Conservation (phyloP, 1,284 basidiomycete genomes). For the Cutaneotrichosporon sp. region DNA sequence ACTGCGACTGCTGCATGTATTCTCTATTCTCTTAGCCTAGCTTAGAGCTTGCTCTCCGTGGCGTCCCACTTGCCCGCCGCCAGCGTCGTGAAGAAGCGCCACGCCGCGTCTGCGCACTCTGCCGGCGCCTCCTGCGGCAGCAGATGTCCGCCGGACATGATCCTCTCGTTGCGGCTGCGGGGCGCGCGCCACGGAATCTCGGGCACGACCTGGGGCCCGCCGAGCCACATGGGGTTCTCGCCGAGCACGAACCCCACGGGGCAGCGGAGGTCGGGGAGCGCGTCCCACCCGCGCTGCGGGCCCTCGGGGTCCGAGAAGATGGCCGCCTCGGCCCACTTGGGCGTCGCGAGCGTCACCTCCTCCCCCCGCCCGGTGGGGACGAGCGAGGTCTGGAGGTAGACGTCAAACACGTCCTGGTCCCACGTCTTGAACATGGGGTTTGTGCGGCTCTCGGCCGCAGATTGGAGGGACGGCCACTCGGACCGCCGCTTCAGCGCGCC, state of each 20-base stretch:
- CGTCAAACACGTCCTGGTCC: constrained; percentile 64
- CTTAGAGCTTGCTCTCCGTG: constrained; percentile 8
- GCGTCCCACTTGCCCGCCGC: constrained; percentile 17
- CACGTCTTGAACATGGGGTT: constrained; percentile 49
- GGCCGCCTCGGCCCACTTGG: constrained; percentile 38
- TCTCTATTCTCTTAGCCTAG: too few relatives aligned
- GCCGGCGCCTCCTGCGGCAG: constrained; percentile 44
- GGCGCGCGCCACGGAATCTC: constrained; percentile 41
- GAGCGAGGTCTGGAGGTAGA: constrained; percentile 69
- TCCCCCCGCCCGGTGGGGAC: constrained; percentile 30
- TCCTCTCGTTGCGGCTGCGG: constrained; percentile 33
- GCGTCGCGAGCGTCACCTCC: constrained; percentile 38
- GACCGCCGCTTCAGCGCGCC: constrained; percentile 65
- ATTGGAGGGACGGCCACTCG: constrained; percentile 57
- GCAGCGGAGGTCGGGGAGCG: constrained; percentile 28
- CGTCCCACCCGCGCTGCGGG: constrained; percentile 38
- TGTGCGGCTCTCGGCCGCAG: constrained; percentile 62
- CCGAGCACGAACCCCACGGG: constrained; percentile 42
- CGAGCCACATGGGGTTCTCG: constrained; percentile 29
- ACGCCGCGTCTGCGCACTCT: constrained; percentile 36
- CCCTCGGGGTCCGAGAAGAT: constrained; percentile 38
- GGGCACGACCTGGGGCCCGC: constrained; percentile 28
- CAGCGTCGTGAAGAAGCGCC: constrained; percentile 35
- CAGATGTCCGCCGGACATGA: constrained; percentile 40
- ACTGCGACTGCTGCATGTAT: too few relatives aligned